Evolutionary conservation across 768 basidiomycete species (phyloP).

Genomic region (Boletellus emodensis): DNA sequence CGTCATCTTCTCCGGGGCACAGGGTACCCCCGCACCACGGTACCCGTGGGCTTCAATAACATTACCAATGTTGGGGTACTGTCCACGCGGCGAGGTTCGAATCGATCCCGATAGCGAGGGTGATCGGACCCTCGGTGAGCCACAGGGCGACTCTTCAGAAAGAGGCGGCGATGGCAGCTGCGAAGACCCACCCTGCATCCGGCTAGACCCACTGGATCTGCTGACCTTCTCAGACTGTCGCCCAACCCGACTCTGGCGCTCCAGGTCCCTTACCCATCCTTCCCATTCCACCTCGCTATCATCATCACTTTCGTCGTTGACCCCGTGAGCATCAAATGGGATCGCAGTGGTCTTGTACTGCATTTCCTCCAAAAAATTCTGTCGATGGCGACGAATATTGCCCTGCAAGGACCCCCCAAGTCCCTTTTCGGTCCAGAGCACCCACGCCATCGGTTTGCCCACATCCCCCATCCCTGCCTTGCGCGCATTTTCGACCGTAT

Average conservation of each 20-base stretch:
- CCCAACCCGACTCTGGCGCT: slow-evolving; percentile 32
- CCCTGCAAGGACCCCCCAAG: slow-evolving; percentile 17
- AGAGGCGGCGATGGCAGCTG: slow-evolving; percentile 25
- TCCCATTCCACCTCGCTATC: slow-evolving; percentile 63
- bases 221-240: slow-evolving; percentile 4
- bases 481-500: slow-evolving; percentile 47
- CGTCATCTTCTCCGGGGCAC: slow-evolving; percentile 5
- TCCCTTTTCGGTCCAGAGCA: slow-evolving; percentile 33
- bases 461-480: slow-evolving; percentile 58
- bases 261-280: slow-evolving; percentile 59
- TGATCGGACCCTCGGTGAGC: slow-evolving; percentile 19
- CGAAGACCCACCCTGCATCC: slow-evolving; percentile 1
- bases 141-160: slow-evolving; percentile 24
- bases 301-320: slow-evolving; percentile 37
- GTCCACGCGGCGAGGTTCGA: not conserved
- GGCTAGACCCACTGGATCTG: not conserved
- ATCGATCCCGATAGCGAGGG: slow-evolving; percentile 11
- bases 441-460: slow-evolving; percentile 49
- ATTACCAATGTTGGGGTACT: slow-evolving; percentile 23
- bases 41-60: slow-evolving; percentile 5
- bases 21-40: slow-evolving; percentile 2
- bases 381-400: slow-evolving; percentile 22
- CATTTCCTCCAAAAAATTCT: slow-evolving; percentile 22
- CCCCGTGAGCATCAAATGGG: slow-evolving; percentile 10
- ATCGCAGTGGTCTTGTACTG: slow-evolving; percentile 13